These are phyloP conservation scores for Lentinula raphanica DNA, from an alignment of 768 basidiomycete genomes.

Conservation along the genomic window DNA sequence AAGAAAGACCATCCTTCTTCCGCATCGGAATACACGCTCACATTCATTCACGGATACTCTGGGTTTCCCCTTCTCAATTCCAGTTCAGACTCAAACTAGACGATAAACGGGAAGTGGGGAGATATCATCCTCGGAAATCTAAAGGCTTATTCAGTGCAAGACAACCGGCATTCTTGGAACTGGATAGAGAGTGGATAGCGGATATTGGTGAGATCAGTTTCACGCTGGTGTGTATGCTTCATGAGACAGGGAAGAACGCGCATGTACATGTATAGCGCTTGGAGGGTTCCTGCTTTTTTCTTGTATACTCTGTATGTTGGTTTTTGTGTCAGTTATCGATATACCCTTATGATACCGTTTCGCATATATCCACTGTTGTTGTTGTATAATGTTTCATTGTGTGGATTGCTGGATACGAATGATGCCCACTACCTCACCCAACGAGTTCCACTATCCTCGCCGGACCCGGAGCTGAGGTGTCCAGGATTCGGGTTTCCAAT, in stretches of 20 bases:
- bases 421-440: too few relatives aligned
- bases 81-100: not conserved
- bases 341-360: not conserved
- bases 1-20: not conserved
- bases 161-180: not conserved
- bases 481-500: conserved; percentile 11
- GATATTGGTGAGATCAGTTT: conserved; percentile 1
- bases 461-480: not conserved
- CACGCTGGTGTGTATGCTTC: not conserved
- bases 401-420: not conserved
- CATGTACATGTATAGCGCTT: conserved; percentile 1
- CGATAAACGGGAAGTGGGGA: conserved; percentile 1
- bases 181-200: not conserved
- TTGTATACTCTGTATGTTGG: not conserved
- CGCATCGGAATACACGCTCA: not conserved
- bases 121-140: not conserved
- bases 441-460: not conserved
- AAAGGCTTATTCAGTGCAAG: not conserved
- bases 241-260: not conserved
- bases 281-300: not conserved
- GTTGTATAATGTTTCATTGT: not conserved
- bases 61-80: not conserved
- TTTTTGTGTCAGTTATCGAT: not conserved
- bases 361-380: not conserved
- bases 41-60: not conserved